phyloP scores from a whole-genome alignment of 2,329 filamentous ascomycete species.

The Dendrostoma leiphaemia region DNA sequence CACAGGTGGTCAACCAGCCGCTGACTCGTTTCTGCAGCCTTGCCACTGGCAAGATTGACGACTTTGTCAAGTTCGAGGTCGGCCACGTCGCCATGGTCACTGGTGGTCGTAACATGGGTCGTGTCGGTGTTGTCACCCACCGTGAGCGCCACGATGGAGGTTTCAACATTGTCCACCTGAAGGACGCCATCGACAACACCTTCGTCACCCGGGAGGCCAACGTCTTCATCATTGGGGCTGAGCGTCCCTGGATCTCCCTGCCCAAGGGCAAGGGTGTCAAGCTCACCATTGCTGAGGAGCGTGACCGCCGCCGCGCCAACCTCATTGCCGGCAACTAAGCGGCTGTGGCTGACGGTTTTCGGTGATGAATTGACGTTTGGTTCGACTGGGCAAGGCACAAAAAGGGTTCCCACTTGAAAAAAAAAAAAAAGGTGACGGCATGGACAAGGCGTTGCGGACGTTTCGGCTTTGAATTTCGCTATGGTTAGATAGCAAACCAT shows the following conservation, averaged over 20 bases:
- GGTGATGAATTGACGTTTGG: constrained; percentile 17
- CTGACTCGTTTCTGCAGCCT: constrained; percentile 40
- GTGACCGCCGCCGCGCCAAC: constrained; percentile 87
- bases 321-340: constrained; percentile 50
- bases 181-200: constrained; percentile 99
- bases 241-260: constrained; percentile 99
- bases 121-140: constrained; percentile 99
- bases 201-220: constrained; percentile 99
- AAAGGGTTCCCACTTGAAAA: constrained; percentile 16
- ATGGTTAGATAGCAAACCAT: constrained; percentile 16
- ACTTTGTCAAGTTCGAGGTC: constrained; percentile 99
- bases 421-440: constrained; percentile 18
- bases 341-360: neutral
- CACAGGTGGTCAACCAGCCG: neutral
- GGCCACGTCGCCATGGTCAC: constrained; percentile 98
- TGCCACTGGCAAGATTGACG: constrained; percentile 92
- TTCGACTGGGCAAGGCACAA: constrained; percentile 14
- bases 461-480: constrained; percentile 20
- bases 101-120: constrained; percentile 99
- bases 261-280: constrained; percentile 99
- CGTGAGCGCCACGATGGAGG: constrained; percentile 99
- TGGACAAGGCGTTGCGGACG: constrained; percentile 20
- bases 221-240: constrained; percentile 98
- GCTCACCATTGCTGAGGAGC: constrained; percentile 98
- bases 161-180: constrained; percentile 99